Conservation (phyloP, 768 basidiomycete genomes). For the Terana coerulea region DNA sequence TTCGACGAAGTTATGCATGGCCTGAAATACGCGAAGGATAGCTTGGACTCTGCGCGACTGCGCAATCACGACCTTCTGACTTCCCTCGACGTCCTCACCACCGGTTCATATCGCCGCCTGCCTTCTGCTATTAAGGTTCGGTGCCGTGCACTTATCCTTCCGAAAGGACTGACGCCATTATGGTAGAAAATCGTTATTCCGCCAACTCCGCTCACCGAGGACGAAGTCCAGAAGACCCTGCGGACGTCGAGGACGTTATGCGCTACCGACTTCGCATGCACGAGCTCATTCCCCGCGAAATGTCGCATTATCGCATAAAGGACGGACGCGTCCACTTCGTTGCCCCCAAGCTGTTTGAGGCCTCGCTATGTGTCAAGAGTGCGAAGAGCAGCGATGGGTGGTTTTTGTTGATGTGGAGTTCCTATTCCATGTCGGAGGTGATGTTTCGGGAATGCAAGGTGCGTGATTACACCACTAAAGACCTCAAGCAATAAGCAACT, state of each 20-base stretch:
- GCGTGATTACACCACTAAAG: background rate
- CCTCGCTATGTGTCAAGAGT: constrained; percentile 70
- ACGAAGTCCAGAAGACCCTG: constrained; percentile 62
- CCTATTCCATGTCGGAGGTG: constrained; percentile 68
- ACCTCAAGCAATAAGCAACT: background rate
- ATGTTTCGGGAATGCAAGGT: constrained; percentile 72
- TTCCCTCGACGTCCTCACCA: constrained; percentile 84
- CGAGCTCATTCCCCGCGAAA: constrained; percentile 80
- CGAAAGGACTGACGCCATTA: constrained; percentile 1
- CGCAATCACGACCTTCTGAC: constrained; percentile 94
- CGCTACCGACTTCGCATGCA: constrained; percentile 74
- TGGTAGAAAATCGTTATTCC: constrained; percentile 67
- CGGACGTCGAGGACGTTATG: constrained; percentile 72
- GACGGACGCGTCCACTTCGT: constrained; percentile 79
- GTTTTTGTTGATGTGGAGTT: constrained; percentile 85
- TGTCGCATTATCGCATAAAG: constrained; percentile 68
- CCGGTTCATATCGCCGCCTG: constrained; percentile 80
- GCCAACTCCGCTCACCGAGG: constrained; percentile 60
- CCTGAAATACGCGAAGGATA: constrained; percentile 62
- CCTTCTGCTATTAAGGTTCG: constrained; percentile 76
- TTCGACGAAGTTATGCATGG: constrained; percentile 67
- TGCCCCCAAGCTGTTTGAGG: constrained; percentile 68
- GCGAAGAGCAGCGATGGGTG: constrained; percentile 69
- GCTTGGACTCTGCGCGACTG: constrained; percentile 75
- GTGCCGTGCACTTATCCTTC: background rate